These are phyloP conservation scores for Rhizopogon vesiculosus DNA, from an alignment of 768 basidiomycete genomes.

Conservation along the genomic window DNA sequence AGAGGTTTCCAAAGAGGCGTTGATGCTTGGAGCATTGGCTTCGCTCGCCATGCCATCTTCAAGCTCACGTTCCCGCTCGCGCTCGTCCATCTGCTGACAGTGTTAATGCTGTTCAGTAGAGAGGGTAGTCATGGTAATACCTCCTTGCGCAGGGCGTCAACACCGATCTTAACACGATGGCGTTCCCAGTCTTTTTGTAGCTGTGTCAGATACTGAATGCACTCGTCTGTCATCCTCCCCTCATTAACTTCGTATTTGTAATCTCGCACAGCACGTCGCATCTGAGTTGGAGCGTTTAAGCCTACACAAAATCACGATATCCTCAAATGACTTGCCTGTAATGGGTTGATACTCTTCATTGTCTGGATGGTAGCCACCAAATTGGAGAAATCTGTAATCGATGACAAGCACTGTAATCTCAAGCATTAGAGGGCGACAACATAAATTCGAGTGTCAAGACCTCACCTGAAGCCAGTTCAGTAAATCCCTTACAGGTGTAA, in stretches of 20 bases:
- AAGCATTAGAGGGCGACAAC: conserved; percentile 1
- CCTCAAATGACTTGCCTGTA: conserved; percentile 56
- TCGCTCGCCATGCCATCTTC: conserved; percentile 30
- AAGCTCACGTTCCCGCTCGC: conserved; percentile 62
- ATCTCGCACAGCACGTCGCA: conserved; percentile 91
- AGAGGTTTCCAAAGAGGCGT: conserved; percentile 30
- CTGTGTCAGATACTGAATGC: conserved; percentile 88
- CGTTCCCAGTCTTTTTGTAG: conserved; percentile 98
- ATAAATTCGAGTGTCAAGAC: background rate
- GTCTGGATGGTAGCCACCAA: conserved; percentile 88
- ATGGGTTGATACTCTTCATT: conserved; percentile 82
- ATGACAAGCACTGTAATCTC: conserved; percentile 66
- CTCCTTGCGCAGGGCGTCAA: conserved; percentile 82
- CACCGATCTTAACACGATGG: conserved; percentile 80
- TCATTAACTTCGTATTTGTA: conserved; percentile 95
- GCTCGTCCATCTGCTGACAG: conserved; percentile 52
- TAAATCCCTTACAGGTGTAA: conserved; percentile 80
- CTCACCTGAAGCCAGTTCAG: conserved; percentile 81
- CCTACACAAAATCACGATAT: background rate
- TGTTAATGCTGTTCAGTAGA: conserved; percentile 1
- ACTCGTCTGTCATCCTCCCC: conserved; percentile 90
- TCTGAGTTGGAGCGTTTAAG: conserved; percentile 36
- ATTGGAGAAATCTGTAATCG: conserved; percentile 81
- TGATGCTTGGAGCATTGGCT: conserved; percentile 22
- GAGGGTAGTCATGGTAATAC: conserved; percentile 30